These are phyloP conservation scores for Massospora cicadina DNA, from an alignment of 371 early-diverging fungal species.

Conservation along the genomic window DNA sequence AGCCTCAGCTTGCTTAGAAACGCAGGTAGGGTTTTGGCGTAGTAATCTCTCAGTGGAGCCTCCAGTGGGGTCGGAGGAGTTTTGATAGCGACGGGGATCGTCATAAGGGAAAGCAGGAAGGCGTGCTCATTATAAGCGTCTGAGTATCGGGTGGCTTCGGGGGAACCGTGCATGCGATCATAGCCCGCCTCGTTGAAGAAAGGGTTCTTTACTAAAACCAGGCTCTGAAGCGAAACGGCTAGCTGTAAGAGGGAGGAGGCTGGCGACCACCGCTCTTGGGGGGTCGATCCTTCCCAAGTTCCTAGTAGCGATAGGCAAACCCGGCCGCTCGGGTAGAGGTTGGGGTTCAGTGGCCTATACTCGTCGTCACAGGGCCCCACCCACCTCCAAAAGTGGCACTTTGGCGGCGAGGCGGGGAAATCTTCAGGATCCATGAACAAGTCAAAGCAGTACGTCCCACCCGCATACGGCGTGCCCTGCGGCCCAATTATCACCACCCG, in stretches of 20 bases:
- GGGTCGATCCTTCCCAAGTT: slow-evolving; percentile 31
- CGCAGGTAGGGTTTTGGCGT: neutral
- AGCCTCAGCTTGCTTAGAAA: neutral
- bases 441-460: slow-evolving; percentile 24
- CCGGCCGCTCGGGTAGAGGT: slow-evolving; percentile 19
- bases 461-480: slow-evolving; percentile 24
- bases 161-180: slow-evolving; percentile 24
- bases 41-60: neutral
- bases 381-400: slow-evolving; percentile 23
- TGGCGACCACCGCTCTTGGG: slow-evolving; percentile 28
- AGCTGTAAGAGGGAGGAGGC: slow-evolving; percentile 25
- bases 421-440: slow-evolving; percentile 27
- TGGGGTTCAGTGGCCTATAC: slow-evolving; percentile 7
- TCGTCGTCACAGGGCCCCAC: neutral
- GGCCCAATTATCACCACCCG: slow-evolving; percentile 27
- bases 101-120: slow-evolving; percentile 21
- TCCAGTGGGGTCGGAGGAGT: neutral
- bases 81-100: neutral
- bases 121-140: slow-evolving; percentile 28
- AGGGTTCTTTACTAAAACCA: slow-evolving; percentile 27
- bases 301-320: slow-evolving; percentile 30
- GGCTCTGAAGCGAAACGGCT: slow-evolving; percentile 28
- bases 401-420: slow-evolving; percentile 30
- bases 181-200: slow-evolving; percentile 37
- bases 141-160: slow-evolving; percentile 22